These are phyloP conservation scores for Stephanocyclus meneghinianus DNA, from an alignment of 352 stramenopile genomes.

Conservation along the genomic window DNA sequence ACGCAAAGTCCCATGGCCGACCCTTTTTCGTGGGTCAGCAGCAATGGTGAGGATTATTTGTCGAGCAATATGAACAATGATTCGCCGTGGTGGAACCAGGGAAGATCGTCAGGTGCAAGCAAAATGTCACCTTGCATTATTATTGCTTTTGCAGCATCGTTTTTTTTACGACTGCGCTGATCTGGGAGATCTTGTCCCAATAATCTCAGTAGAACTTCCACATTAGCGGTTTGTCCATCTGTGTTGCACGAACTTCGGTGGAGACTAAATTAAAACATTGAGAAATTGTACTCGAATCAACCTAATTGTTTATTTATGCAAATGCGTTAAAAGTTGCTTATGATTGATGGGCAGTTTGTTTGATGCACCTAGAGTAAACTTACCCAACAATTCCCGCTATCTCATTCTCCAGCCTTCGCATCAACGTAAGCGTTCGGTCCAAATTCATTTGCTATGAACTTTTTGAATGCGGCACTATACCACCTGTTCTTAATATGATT, in stretches of 20 bases:
- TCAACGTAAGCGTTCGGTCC: slow-evolving; percentile 70
- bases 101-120: neutral
- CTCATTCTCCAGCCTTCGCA: slow-evolving; percentile 15
- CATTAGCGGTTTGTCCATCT: too few relatives aligned
- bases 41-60: neutral
- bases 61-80: neutral
- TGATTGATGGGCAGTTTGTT: too few relatives aligned
- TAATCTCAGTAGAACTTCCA: too few relatives aligned
- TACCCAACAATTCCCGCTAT: neutral
- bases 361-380: neutral
- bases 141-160: neutral
- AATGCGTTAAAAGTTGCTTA: too few relatives aligned
- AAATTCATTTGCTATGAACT: slow-evolving; percentile 83
- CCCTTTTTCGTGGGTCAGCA: slow-evolving; percentile 5
- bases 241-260: too few relatives aligned
- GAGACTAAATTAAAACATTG: too few relatives aligned
- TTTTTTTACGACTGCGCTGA: neutral
- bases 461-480: slow-evolving; percentile 83
- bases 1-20: neutral
- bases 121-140: neutral
- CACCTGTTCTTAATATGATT: slow-evolving; percentile 85
- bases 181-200: too few relatives aligned
- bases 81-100: slow-evolving; percentile 1
- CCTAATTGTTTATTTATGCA: too few relatives aligned
- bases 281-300: too few relatives aligned